Base-by-base conservation (phyloP, 768 basidiomycete species). In the Porpolomopsis calyptriformis region DNA sequence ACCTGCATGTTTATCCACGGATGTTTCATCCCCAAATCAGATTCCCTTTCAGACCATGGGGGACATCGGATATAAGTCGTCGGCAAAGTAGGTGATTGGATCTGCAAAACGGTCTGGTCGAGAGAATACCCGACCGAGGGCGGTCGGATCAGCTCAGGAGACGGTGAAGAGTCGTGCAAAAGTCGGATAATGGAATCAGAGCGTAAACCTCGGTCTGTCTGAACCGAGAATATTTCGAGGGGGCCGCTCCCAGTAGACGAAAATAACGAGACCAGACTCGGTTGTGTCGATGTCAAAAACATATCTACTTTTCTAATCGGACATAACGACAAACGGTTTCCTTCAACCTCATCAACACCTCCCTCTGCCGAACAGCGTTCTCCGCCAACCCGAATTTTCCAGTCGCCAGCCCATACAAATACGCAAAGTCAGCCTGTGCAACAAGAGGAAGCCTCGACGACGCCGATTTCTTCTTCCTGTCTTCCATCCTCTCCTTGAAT, bases 401-500 rank as follows among this genome's bases (percentile, higher is more conserved):
- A 3, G 61, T 73, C 7, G 72, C 83, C 24, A 85, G 57, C 40
- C 73, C 74, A 52, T 76, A 69, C 37, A 98, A 70, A 62, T 82
- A 94, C 1, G 75, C 78, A 59, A 96, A 93, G 61, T 98, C 93
- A 2, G 92, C 91, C 59, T 94, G 93, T 1, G 80, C 79, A 25
- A 78, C 75, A 2, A 94, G 71, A 0, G 94, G 82, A 34, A 98
- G 67, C 46, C 70, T 70, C 23, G 78, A 71, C 4, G 72, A 70
- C 14, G 71, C 75, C 49, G 63, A 60, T 29, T 69, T 60, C 53
- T 70, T 66, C 62, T 85, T 68, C 58, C 79, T 80, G 50, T 74
- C 70, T 56, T 86, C 76, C 43, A 88, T 65, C 51, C 80, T 77
- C 53, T 82, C 82, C 55, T 83, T 85, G 72, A 98, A 98, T 55